Conservation (phyloP, 176 grass and related monocot genomes). For the Zoysia pacifica region DNA sequence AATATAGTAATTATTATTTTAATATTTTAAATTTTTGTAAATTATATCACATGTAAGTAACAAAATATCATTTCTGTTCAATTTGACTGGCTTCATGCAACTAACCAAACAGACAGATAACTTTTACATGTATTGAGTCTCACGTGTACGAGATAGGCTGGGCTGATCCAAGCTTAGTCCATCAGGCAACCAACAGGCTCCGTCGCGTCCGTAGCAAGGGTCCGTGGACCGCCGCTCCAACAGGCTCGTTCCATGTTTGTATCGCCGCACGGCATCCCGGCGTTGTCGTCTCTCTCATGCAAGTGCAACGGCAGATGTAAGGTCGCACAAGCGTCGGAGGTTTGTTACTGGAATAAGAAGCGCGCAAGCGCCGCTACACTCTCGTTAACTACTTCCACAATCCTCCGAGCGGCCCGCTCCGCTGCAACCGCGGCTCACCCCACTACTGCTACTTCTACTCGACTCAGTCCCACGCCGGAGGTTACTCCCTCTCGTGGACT, state of each 20-base stretch:
- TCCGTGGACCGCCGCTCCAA: neutral
- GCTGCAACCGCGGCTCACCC: neutral
- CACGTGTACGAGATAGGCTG: too few relatives aligned
- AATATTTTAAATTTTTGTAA: too few relatives aligned
- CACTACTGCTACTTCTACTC: neutral
- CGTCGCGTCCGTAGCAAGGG: neutral
- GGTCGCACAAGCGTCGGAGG: neutral
- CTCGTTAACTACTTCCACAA: neutral
- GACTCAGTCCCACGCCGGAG: constrained; percentile 7
- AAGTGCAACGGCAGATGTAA: neutral
- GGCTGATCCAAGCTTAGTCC: too few relatives aligned
- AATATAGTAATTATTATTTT: too few relatives aligned
- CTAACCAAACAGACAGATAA: too few relatives aligned
- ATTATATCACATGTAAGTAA: too few relatives aligned
- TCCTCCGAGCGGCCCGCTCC: constrained; percentile 22
- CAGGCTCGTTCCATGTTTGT: neutral
- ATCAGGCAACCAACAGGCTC: neutral
- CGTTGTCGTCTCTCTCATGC: neutral
- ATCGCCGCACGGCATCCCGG: neutral
- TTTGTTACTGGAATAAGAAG: constrained; percentile 23
- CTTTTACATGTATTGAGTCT: too few relatives aligned
- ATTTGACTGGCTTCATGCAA: too few relatives aligned
- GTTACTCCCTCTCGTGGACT: constrained; percentile 21
- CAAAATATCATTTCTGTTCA: too few relatives aligned
- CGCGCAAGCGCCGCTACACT: neutral